A percentile compares a stretch with the other conserved stretches of the same genome.
phyloP scores from a whole-genome alignment of 2,329 filamentous ascomycete species.

The Neofusicoccum ribis region DNA sequence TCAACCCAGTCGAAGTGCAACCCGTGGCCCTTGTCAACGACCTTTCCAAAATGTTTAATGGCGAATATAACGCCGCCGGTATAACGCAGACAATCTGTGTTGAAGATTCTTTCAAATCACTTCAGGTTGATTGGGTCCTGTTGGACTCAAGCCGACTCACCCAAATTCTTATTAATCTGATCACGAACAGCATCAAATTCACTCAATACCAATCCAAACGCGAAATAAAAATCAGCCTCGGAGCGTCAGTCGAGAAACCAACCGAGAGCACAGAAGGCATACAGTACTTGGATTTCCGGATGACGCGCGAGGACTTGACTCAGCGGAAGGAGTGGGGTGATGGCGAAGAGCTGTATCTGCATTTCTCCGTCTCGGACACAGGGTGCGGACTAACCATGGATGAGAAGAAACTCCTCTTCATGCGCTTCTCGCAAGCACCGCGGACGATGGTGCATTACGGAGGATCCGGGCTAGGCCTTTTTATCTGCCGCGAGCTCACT shows the following conservation, averaged over 20 bases:
- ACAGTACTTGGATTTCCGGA: conserved; percentile 15
- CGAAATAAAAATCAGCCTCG: conserved; percentile 32
- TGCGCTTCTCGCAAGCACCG: conserved; percentile 39
- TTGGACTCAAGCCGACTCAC: conserved; percentile 22
- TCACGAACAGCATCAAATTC: conserved; percentile 37
- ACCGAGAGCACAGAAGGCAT: conserved; percentile 12
- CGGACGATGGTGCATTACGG: conserved; percentile 72
- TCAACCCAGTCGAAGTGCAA: conserved; percentile 25
- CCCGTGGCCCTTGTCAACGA: conserved; percentile 25
- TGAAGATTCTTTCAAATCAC: conserved; percentile 19
- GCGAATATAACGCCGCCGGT: conserved; percentile 25
- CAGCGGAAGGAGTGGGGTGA: conserved; percentile 30
- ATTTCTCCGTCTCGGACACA: conserved; percentile 35
- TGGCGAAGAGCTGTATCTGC: conserved; percentile 31
- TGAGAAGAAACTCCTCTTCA: conserved; percentile 34
- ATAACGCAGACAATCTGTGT: conserved; percentile 21
- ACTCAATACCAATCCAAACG: conserved; percentile 29
- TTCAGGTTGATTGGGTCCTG: conserved; percentile 24
- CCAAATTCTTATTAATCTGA: conserved; percentile 32
- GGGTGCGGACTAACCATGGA: conserved; percentile 33
- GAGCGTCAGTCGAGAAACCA: conserved; percentile 26
- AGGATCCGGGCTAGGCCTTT: conserved; percentile 70
- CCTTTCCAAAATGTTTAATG: conserved; percentile 27
- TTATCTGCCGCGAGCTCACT: conserved; percentile 70
- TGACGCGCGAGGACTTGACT: conserved; percentile 13